Base-by-base conservation (phyloP, 2,329 filamentous ascomycete species). In the Amauroascus niger region DNA sequence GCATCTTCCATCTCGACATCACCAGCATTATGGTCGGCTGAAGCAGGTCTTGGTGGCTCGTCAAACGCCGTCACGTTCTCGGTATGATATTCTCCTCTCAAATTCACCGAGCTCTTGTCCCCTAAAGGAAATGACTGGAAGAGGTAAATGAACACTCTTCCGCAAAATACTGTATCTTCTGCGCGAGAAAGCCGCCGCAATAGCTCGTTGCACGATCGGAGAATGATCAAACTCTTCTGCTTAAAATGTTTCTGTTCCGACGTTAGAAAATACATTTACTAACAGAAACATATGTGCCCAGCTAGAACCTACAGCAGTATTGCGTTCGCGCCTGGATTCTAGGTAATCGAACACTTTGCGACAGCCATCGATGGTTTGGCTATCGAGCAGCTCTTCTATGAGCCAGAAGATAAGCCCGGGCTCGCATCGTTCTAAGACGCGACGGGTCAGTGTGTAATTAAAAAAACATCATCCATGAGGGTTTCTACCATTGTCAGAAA, bases 111-210 rank as follows among this genome's bases (percentile, higher is more conserved):
- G 67, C 93, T 97, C 67, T 91, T 93, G 70, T 98, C 94, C 30
- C 91, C 91, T 0, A 98, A 76, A 1, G 93, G 93, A 64, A 98
- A 97, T 68, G 89, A 95, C 68, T 98, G 93, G 69, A 97, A 98
- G 66, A 98, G 81, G 69, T 96, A 99, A 59, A 98, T 96, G 69
- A 97, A 97, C 24, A 99, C 93, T 37, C 93, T 81, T 14, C 93
- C 93, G 65, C 93, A 98, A 67, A 99, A 98, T 0, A 94, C 89
- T 0, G 93, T 94, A 69, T 98, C 93, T 67, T 97, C 90, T 3
- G 93, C 91, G 54, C 93, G 82, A n/a, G 93, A 97, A 1, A 98
- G 77, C 44, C 93, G 81, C 33, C 91, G 83, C n/a, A 98, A 76
- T 14, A 98, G 77, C 71, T 97, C 93, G 68, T 97, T 98, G 71